Evolutionary conservation across 768 basidiomycete species (phyloP), one percentile per base, ranked within the genome.

Genomic region (Lactifluus volemus): DNA sequence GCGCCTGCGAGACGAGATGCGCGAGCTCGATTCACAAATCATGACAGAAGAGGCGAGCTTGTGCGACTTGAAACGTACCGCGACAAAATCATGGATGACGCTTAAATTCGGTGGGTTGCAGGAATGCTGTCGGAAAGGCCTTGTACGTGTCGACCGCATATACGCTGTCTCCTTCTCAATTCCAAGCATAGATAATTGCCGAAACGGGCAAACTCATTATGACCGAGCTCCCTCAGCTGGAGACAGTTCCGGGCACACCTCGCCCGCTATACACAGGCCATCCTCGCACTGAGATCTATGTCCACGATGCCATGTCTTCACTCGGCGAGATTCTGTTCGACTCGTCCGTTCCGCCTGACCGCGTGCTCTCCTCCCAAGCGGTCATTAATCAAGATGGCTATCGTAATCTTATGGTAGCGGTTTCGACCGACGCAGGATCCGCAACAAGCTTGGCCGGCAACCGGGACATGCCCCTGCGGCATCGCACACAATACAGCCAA

Each of bases 41-140:
- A 75, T 93, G 76, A 80, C 75, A 1, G 89, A 92, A 65, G 94
- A 96, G 67, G 84, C 92, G 0, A 78, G 80, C 12, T 66, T 96
- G 3, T 83, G 88, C 0, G 92, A 96, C 69, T 89, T 86, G 70
- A 98, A 96, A 74, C 82, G 94, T 41, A 73, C 77, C 6, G 81
- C 80, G 14, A 78, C 86, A 2, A 83, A 81, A 63, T 76, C 80
- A 47, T 89, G 85, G 75, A 83, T 96, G 81, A 81, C 82, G 1
- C 73, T 90, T 67, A 95, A 96, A 75, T 94, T 95, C 69, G 92
- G 91, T 25, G 93, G 90, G 6, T 73, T 96, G 48, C 72, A 85
- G 49, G 94, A 97, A 71, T 84, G 83, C 59, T 88, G 86, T 55
- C 89, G 94, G 74, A 95, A 91, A 73, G 88, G 90, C 58, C 74